A percentile compares a stretch with the other conserved stretches of the same genome.
phyloP scores from a whole-genome alignment of 1,284 basidiomycete species.

The Ganoderma multipileum region DNA sequence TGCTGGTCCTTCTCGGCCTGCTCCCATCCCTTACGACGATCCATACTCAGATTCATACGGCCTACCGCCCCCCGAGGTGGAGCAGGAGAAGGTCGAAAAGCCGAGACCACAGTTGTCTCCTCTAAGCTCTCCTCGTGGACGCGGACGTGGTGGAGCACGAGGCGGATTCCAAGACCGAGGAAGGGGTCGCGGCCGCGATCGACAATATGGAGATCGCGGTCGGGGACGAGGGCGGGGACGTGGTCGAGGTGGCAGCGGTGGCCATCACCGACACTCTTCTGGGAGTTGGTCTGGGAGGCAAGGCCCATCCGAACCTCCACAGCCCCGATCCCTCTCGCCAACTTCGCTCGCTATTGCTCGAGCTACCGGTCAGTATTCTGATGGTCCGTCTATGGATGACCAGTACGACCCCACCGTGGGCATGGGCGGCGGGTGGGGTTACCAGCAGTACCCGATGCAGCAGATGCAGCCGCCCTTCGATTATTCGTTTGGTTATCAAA shows the following conservation, averaged over 20 bases:
- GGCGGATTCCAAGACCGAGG: constrained; percentile 34
- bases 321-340: constrained; percentile 47
- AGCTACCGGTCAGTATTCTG: constrained; percentile 50
- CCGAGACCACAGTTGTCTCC: constrained; percentile 7
- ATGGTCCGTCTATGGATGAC: constrained; percentile 32
- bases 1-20: constrained; percentile 61
- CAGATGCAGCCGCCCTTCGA: constrained; percentile 33
- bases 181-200: constrained; percentile 38
- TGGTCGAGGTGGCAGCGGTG: constrained; percentile 27
- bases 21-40: constrained; percentile 76
- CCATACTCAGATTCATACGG: constrained; percentile 68
- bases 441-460: constrained; percentile 32
- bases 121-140: constrained; percentile 28
- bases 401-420: constrained; percentile 7
- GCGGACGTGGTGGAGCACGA: constrained; percentile 38
- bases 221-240: constrained; percentile 41
- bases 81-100: not conserved
- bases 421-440: constrained; percentile 31
- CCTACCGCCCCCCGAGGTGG: constrained; percentile 11
- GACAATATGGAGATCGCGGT: constrained; percentile 42
- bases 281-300: constrained; percentile 22
- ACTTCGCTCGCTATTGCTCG: constrained; percentile 55
- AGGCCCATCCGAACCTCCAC: constrained; percentile 34
- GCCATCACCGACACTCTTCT: constrained; percentile 25
- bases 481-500: constrained; percentile 39